These are phyloP conservation scores for Barbarea vulgaris DNA, from an alignment of 345 rosid species.

Conservation along the genomic window DNA sequence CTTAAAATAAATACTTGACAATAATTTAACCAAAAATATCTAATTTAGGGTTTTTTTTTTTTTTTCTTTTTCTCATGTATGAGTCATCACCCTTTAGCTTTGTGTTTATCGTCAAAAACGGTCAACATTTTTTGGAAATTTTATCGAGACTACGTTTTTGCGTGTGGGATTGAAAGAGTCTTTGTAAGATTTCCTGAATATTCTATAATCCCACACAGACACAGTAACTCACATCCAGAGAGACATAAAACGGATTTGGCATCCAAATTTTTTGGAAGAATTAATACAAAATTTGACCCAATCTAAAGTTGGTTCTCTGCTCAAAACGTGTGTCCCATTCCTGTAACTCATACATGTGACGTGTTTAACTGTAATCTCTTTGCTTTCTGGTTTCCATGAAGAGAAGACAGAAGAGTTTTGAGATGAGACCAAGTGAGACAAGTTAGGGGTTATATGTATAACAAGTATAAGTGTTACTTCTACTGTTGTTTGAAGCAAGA, in stretches of 20 bases:
- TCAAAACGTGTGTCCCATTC: conserved; percentile 22
- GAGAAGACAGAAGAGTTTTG: conserved; percentile 39
- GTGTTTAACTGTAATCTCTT: conserved; percentile 35
- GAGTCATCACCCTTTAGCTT: background rate
- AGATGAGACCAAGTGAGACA: conserved; percentile 25
- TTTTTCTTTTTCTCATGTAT: background rate
- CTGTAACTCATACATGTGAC: conserved; percentile 22
- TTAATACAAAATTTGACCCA: conserved; percentile 17
- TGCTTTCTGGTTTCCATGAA: conserved; percentile 39
- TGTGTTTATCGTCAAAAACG: background rate
- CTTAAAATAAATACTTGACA: background rate
- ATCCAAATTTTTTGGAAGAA: conserved; percentile 6
- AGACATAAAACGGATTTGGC: background rate
- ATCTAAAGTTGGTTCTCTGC: conserved; percentile 25
- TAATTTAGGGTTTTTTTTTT: background rate
- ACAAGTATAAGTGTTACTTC: conserved; percentile 9
- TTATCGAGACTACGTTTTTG: background rate
- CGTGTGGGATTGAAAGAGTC: background rate
- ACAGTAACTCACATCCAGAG: conserved; percentile 8
- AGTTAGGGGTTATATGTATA: background rate
- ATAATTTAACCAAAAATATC: background rate
- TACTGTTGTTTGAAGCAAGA: conserved; percentile 13
- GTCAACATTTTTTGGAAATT: background rate
- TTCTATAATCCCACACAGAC: conserved; percentile 11
- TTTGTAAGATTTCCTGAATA: conserved; percentile 15